Conservation (phyloP, 23 red algal genomes). For the Pyropia haitanensis region DNA sequence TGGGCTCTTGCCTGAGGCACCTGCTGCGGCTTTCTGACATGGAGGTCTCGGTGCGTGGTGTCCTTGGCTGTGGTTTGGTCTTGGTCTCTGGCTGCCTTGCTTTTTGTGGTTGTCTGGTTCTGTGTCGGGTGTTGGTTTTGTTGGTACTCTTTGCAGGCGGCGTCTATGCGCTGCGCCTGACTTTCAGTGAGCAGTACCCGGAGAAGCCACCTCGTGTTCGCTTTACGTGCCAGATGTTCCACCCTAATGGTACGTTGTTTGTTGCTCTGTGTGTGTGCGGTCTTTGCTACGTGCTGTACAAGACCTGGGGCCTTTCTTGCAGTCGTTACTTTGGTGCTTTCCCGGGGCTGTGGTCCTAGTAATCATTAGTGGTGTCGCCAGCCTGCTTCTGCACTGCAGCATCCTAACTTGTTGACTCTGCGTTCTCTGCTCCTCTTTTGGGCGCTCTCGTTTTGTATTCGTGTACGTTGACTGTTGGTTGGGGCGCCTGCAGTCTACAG, state of each 20-base stretch:
- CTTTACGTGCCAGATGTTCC: constrained; percentile 96
- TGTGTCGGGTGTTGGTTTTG: no score
- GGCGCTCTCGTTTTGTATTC: background rate
- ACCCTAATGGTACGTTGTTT: constrained; percentile 50
- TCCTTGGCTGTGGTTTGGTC: no score
- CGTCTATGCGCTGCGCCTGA: constrained; percentile 78
- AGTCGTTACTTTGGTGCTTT: no score
- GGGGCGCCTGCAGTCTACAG: constrained; percentile 30
- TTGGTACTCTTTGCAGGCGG: constrained; percentile 10
- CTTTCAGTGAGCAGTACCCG: constrained; percentile 91
- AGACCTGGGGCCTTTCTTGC: no score
- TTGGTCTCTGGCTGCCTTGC: no score
- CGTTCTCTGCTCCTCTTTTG: background rate
- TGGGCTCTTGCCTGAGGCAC: no score
- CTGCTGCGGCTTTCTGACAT: no score
- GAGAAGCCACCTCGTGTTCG: constrained; percentile 93
- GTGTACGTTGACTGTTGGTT: background rate
- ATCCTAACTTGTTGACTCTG: background rate
- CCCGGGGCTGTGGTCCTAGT: no score
- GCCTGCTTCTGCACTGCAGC: background rate
- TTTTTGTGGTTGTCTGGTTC: no score
- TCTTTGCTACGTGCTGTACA: no score
- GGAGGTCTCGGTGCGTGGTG: no score
- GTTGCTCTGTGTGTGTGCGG: no score
- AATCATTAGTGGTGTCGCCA: background rate